These are phyloP conservation scores for Boletellus dicymbophilus DNA, from an alignment of 1,284 basidiomycete species.

Conservation along the genomic window DNA sequence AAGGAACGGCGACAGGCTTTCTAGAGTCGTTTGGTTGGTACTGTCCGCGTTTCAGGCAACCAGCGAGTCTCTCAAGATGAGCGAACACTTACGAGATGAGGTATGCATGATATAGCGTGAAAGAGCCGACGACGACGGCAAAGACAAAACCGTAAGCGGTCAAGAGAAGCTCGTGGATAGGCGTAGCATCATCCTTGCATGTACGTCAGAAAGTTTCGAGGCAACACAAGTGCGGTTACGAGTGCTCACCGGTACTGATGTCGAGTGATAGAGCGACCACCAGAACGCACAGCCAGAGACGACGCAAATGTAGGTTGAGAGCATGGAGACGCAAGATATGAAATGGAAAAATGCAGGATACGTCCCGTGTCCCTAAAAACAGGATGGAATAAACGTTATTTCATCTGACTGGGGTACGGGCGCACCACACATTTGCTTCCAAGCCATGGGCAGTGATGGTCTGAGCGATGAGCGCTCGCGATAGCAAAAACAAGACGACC, in stretches of 20 bases:
- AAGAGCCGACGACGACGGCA: conserved; percentile 71
- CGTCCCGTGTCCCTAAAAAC: conserved; percentile 73
- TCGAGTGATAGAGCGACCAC: conserved; percentile 68
- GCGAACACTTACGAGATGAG: conserved; percentile 68
- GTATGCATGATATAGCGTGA: conserved; percentile 79
- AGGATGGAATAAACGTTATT: conserved; percentile 1
- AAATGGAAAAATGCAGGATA: conserved; percentile 89
- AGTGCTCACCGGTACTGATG: conserved; percentile 50
- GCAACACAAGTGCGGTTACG: not conserved
- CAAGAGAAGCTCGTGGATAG: conserved; percentile 72
- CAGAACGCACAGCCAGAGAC: conserved; percentile 61
- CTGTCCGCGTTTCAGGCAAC: conserved; percentile 39
- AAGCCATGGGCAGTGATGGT: conserved; percentile 92
- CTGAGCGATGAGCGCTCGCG: conserved; percentile 39
- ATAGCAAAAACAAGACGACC: not conserved
- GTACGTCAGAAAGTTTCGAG: conserved; percentile 7
- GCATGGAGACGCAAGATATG: conserved; percentile 64
- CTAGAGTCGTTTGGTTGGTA: conserved; percentile 86
- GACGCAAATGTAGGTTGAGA: conserved; percentile 62
- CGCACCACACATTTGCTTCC: conserved; percentile 77
- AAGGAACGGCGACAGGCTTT: conserved; percentile 77
- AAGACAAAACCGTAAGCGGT: conserved; percentile 65
- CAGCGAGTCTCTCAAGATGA: not conserved
- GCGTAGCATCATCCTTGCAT: conserved; percentile 60
- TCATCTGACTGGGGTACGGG: conserved; percentile 11